These are phyloP conservation scores for Chaetoscypha palmicola DNA, from an alignment of 2,329 filamentous ascomycete genomes.

Conservation along the genomic window DNA sequence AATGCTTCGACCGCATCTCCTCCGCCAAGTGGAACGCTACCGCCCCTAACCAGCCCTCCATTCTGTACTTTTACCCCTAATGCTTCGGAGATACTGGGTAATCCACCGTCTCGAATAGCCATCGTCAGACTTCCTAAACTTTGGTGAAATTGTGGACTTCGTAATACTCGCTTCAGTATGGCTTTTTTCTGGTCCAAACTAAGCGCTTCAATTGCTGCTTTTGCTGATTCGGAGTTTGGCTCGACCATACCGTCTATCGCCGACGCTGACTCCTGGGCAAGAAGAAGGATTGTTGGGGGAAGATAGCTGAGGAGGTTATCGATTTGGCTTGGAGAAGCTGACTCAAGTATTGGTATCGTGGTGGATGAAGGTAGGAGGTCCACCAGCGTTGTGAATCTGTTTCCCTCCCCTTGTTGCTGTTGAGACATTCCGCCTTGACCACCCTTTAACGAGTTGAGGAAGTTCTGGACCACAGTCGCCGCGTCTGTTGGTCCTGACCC, in stretches of 20 bases:
- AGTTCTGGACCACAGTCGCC: slow-evolving; percentile 74
- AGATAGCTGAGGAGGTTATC: slow-evolving; percentile 72
- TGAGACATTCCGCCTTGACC: slow-evolving; percentile 32
- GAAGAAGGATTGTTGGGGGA: slow-evolving; percentile 69
- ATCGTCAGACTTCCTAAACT: slow-evolving; percentile 78
- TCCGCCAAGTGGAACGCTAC: slow-evolving; percentile 78
- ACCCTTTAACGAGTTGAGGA: slow-evolving; percentile 73
- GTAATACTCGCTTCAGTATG: slow-evolving; percentile 72
- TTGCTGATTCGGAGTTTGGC: slow-evolving; percentile 59
- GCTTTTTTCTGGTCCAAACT: slow-evolving; percentile 70
- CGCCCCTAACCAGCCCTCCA: slow-evolving; percentile 71
- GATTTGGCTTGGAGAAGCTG: slow-evolving; percentile 50
- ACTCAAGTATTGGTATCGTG: slow-evolving; percentile 70
- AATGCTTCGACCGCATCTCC: slow-evolving; percentile 88
- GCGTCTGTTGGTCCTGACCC: slow-evolving; percentile 57
- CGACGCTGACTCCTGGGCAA: slow-evolving; percentile 62
- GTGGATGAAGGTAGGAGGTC: slow-evolving; percentile 74
- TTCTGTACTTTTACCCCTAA: slow-evolving; percentile 74
- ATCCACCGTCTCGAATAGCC: slow-evolving; percentile 80
- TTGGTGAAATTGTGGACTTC: slow-evolving; percentile 86
- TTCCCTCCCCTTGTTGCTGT: slow-evolving; percentile 43
- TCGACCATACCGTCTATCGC: slow-evolving; percentile 53
- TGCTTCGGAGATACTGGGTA: slow-evolving; percentile 85
- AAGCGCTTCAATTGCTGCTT: slow-evolving; percentile 67
- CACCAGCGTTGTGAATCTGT: slow-evolving; percentile 73